These are phyloP conservation scores for Hanseniaspora mollemarum DNA, from an alignment of 805 yeast species.

Conservation along the genomic window DNA sequence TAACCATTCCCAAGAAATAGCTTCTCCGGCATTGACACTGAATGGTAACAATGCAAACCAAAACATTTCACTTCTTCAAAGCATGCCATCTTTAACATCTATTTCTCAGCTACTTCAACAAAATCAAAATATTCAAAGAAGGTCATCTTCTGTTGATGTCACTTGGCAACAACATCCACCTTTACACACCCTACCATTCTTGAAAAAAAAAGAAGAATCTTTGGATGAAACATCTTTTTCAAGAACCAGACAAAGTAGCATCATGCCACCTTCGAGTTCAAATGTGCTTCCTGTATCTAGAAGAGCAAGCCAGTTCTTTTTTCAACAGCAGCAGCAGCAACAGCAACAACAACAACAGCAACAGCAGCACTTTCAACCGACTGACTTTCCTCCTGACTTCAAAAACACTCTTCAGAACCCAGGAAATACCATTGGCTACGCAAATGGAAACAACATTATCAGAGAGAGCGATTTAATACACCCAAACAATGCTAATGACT, in stretches of 20 bases:
- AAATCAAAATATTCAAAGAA: neutral
- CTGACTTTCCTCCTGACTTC: conserved; percentile 13
- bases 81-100: neutral
- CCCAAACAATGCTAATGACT: neutral
- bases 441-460: neutral
- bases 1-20: neutral
- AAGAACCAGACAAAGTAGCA: conserved; percentile 12
- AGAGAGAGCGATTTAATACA: neutral
- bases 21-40: neutral
- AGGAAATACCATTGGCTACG: neutral
- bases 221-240: neutral
- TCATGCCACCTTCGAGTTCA: neutral
- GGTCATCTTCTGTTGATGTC: neutral
- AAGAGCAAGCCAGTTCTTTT: conserved; percentile 12
- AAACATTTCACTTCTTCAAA: neutral
- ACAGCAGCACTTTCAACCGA: conserved; percentile 17
- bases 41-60: neutral
- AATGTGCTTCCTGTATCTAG: conserved; percentile 7
- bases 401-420: neutral
- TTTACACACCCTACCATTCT: neutral
- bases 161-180: neutral
- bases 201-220: neutral
- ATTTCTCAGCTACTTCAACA: neutral
- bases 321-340: conserved; percentile 15
- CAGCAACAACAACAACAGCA: conserved; percentile 18